Percentiles rank a stretch among this genome's conserved stretches.
Conservation (phyloP, 768 basidiomycete species). For the Pisolithus marmoratus region DNA sequence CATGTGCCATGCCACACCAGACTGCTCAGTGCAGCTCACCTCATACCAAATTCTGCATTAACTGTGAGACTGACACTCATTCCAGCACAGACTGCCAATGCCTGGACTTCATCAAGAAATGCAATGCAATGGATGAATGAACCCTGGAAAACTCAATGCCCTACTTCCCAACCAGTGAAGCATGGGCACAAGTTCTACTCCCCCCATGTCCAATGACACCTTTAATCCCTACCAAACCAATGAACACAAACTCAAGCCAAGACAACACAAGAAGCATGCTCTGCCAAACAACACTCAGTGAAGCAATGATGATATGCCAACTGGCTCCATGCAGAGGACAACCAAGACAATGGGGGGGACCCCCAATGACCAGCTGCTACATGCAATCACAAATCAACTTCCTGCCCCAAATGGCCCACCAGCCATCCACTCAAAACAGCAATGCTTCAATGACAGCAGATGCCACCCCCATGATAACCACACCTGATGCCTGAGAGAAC, state of each 20-base stretch:
- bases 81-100: background rate
- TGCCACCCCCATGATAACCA: background rate
- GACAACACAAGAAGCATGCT: background rate
- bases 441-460: background rate
- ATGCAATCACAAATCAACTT: no score
- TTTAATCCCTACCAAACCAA: background rate
- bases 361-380: no score
- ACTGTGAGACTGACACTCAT: background rate
- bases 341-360: no score
- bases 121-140: background rate
- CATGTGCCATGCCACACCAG: no score
- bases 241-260: background rate
- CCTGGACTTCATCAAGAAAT: background rate
- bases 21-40: no score
- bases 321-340: no score
- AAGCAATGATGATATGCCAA: no score
- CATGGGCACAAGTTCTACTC: slow-evolving; percentile 5
- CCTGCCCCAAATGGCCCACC: no score
- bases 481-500: background rate
- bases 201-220: background rate
- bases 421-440: no score
- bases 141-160: slow-evolving; percentile 6
- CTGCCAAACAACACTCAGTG: background rate
- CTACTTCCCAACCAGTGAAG: slow-evolving; percentile 9
- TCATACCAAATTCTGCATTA: background rate